phyloP scores from a whole-genome alignment of 1,139 yeast species.

The Taphrina betulina region DNA sequence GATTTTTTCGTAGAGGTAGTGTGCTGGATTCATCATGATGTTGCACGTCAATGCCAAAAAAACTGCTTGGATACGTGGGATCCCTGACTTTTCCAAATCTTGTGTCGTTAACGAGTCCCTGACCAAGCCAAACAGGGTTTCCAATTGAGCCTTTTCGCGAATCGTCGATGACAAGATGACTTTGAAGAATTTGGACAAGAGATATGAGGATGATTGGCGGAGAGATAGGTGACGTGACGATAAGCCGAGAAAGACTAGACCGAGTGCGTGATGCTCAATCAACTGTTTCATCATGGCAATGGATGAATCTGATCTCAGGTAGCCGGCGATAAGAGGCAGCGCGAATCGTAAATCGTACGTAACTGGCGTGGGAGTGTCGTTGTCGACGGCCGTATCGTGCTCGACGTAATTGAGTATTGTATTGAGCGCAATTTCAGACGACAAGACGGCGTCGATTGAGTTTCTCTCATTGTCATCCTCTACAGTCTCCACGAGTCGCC shows the following conservation, averaged over 20 bases:
- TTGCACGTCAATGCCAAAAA: constrained; percentile 31
- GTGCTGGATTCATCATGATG: constrained; percentile 32
- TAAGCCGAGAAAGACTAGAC: constrained; percentile 31
- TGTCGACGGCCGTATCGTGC: constrained; percentile 4
- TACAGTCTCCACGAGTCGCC: constrained; percentile 14
- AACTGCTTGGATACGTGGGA: constrained; percentile 28
- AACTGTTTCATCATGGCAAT: constrained; percentile 18
- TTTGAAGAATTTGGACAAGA: constrained; percentile 24
- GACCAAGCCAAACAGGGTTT: constrained; percentile 23
- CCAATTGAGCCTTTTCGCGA: constrained; percentile 31
- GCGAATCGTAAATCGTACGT: constrained; percentile 36
- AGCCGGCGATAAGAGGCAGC: constrained; percentile 36
- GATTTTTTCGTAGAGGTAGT: constrained; percentile 33
- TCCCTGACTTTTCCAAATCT: constrained; percentile 5
- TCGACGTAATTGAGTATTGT: constrained; percentile 8
- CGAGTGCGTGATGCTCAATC: constrained; percentile 29
- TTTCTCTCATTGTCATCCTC: not conserved
- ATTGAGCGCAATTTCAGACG: constrained; percentile 1
- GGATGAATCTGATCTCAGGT: constrained; percentile 21
- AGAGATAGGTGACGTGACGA: constrained; percentile 28
- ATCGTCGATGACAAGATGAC: constrained; percentile 13
- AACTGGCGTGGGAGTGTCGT: not conserved
- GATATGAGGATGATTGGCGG: constrained; percentile 10
- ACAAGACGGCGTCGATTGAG: constrained; percentile 4
- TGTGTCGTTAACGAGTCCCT: constrained; percentile 5